Conservation (phyloP, 2,329 filamentous ascomycete genomes). For the Curvularia sp. region DNA sequence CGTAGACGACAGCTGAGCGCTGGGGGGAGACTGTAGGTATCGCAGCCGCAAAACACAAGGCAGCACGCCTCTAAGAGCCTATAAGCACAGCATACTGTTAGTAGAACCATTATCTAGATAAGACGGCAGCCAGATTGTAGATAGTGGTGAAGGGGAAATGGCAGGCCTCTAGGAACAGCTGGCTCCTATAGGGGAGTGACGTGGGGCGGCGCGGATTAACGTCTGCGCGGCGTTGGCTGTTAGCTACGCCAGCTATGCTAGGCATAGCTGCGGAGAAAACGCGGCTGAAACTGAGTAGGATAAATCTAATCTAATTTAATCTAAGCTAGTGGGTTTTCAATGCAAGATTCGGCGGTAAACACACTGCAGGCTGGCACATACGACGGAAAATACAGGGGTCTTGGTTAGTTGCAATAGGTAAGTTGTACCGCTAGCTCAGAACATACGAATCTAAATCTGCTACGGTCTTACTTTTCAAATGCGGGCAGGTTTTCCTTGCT, state of each 20-base stretch:
- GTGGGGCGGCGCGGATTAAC: constrained; percentile 6
- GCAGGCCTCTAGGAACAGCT: constrained; percentile 5
- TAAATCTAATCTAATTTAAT: too few relatives aligned
- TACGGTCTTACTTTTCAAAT: too few relatives aligned
- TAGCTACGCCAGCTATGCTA: neutral
- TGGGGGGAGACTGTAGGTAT: constrained; percentile 26
- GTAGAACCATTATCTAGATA: constrained; percentile 3
- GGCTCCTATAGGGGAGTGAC: neutral
- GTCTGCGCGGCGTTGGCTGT: constrained; percentile 1
- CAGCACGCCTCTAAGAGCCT: constrained; percentile 26
- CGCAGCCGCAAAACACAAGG: constrained; percentile 18
- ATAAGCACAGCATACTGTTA: constrained; percentile 7
- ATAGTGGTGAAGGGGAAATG: constrained; percentile 1
- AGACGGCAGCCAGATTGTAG: neutral
- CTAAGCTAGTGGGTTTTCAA: too few relatives aligned
- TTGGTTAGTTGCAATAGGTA: too few relatives aligned
- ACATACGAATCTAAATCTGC: too few relatives aligned
- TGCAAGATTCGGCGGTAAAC: too few relatives aligned
- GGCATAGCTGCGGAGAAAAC: constrained; percentile 5
- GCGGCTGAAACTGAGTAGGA: too few relatives aligned
- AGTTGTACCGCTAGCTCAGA: too few relatives aligned
- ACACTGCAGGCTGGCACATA: too few relatives aligned
- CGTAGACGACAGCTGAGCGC: constrained; percentile 17
- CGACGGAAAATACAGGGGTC: too few relatives aligned
- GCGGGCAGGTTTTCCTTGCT: too few relatives aligned